phyloP scores from a whole-genome alignment of 2,329 filamentous ascomycete species.

The Aspergillus novofumigatus region DNA sequence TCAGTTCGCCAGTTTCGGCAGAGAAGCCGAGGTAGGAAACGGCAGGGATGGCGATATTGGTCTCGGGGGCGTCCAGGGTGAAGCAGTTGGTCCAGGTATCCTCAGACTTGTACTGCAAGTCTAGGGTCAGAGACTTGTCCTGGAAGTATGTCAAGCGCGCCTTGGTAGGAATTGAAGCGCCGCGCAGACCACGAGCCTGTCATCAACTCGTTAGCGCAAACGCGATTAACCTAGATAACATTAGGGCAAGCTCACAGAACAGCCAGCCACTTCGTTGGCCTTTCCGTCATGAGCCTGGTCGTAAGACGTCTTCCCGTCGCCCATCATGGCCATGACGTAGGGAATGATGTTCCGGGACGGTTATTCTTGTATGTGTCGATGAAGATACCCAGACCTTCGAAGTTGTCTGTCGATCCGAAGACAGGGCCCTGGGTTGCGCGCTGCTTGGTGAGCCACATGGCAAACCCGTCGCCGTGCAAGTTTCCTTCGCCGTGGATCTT shows the following conservation, averaged over 20 bases:
- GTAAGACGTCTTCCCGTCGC: constrained; percentile 83
- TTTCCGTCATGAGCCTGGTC: constrained; percentile 95
- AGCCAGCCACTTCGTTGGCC: constrained; percentile 85
- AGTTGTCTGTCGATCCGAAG: constrained; percentile 82
- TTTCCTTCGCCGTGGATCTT: constrained; percentile 84
- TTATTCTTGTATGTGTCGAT: constrained; percentile 99
- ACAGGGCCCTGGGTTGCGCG: constrained; percentile 75
- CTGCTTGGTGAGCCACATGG: constrained; percentile 96
- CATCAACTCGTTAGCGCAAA: constrained; percentile 3
- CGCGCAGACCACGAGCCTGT: constrained; percentile 77
- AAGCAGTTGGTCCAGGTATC: constrained; percentile 90
- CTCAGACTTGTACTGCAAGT: constrained; percentile 90
- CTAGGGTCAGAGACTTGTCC: constrained; percentile 84
- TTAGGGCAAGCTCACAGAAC: constrained; percentile 57
- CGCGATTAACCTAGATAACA: too few relatives aligned
- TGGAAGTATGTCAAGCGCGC: constrained; percentile 91
- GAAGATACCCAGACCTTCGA: constrained; percentile 92
- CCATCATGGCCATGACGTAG: constrained; percentile 97
- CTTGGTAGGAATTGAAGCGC: constrained; percentile 74
- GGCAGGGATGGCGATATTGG: constrained; percentile 72
- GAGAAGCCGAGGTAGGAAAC: constrained; percentile 62
- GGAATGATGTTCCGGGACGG: constrained; percentile 89
- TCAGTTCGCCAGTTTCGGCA: constrained; percentile 86
- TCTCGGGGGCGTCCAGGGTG: constrained; percentile 56
- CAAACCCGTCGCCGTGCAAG: constrained; percentile 93